Evolutionary conservation across 129 eudicot species (phyloP).

Genomic region (Escallonia rubra): DNA sequence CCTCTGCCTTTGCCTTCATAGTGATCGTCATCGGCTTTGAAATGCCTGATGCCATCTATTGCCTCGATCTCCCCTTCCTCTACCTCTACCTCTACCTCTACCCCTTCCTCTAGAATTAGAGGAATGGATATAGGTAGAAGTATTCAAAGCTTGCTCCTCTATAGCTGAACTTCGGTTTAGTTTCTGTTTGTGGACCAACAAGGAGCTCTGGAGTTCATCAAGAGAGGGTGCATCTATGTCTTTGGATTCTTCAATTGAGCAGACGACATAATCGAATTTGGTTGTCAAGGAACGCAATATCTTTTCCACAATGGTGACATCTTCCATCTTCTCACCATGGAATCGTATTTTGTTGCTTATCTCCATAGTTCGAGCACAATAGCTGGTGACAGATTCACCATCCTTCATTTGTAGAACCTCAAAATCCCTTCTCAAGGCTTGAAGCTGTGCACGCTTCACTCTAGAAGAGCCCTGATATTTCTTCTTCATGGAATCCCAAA

Average conservation of each 20-base stretch:
- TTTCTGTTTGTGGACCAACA: background rate
- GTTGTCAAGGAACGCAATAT: background rate
- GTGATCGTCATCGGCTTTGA: too few species aligned
- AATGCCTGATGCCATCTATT: too few species aligned
- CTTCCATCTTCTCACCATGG: background rate
- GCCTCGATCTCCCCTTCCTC: background rate
- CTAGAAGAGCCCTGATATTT: constrained; percentile 2
- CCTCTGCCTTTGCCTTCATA: too few species aligned
- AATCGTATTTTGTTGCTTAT: background rate
- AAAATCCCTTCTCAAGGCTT: background rate
- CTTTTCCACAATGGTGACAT: background rate
- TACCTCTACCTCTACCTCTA: background rate
- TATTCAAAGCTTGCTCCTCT: background rate
- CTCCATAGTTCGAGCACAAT: background rate
- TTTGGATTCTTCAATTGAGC: background rate
- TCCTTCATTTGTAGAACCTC: background rate
- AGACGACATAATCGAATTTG: background rate
- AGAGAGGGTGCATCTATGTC: background rate
- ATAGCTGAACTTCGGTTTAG: background rate
- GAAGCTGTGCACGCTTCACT: background rate
- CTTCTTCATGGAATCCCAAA: background rate
- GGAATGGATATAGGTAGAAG: background rate
- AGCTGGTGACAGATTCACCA: background rate
- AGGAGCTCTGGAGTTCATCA: background rate
- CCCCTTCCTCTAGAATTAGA: background rate